phyloP scores from a whole-genome alignment of 2,329 filamentous ascomycete species.

The Fusarium kyushuense region DNA sequence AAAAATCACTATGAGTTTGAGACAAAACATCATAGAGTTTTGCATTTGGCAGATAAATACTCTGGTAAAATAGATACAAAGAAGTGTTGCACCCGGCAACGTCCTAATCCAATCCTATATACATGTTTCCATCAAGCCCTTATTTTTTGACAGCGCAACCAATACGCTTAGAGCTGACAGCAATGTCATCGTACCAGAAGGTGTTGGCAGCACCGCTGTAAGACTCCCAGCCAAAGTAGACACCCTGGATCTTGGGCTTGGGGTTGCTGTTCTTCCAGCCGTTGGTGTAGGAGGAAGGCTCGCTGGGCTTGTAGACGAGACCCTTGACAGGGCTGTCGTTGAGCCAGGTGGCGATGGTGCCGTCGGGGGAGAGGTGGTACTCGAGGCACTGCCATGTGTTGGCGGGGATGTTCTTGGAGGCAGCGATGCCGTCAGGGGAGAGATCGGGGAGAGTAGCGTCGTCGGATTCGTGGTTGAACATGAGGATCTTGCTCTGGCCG shows the following conservation, averaged over 20 bases:
- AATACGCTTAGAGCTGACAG: slow-evolving; percentile 50
- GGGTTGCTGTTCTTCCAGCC: slow-evolving; percentile 63
- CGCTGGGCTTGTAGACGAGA: slow-evolving; percentile 57
- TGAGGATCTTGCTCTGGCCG: slow-evolving; percentile 70
- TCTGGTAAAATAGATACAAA: slow-evolving; percentile 28
- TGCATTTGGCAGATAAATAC: slow-evolving; percentile 2
- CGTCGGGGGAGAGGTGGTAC: slow-evolving; percentile 69
- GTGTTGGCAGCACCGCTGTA: slow-evolving; percentile 71
- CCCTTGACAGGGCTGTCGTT: slow-evolving; percentile 64
- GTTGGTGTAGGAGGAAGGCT: slow-evolving; percentile 56
- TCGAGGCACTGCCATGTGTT: slow-evolving; percentile 70
- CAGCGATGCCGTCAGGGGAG: slow-evolving; percentile 68
- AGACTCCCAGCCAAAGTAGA: slow-evolving; percentile 74
- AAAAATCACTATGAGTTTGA: no score
- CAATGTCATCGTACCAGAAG: slow-evolving; percentile 73
- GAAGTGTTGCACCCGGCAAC: slow-evolving; percentile 29
- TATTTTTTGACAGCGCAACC: slow-evolving; percentile 40
- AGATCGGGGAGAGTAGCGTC: slow-evolving; percentile 72
- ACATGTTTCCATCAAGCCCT: not conserved
- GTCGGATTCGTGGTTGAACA: slow-evolving; percentile 74
- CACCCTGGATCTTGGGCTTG: slow-evolving; percentile 64
- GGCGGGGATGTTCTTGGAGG: slow-evolving; percentile 64
- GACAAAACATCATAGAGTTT: not conserved
- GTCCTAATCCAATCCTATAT: slow-evolving; percentile 16
- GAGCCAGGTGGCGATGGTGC: slow-evolving; percentile 71